Percentiles rank a stretch among this genome's conserved stretches.
phyloP scores from a whole-genome alignment of 2,329 filamentous ascomycete species.

The Aspergillus ruber region DNA sequence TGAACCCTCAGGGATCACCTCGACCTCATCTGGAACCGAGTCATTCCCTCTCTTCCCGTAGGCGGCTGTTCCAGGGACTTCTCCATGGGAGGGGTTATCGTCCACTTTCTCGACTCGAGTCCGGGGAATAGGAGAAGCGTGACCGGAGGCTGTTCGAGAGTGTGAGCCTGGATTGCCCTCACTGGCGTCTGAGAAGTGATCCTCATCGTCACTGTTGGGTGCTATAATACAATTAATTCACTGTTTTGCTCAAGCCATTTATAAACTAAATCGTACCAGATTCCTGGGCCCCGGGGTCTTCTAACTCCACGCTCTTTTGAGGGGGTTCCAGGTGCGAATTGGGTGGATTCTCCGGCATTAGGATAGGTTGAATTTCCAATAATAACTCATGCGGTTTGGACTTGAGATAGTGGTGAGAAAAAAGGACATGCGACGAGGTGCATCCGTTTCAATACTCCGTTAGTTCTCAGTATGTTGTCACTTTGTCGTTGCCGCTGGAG shows the following conservation, averaged over 20 bases:
- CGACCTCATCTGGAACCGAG: constrained; percentile 59
- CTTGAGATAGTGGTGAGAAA: constrained; percentile 6
- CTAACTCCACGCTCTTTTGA: constrained; percentile 48
- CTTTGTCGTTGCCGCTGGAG: constrained; percentile 12
- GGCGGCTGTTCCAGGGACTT: constrained; percentile 55
- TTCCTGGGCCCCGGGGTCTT: constrained; percentile 53
- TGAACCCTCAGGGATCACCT: constrained; percentile 47
- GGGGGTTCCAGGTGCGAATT: constrained; percentile 47
- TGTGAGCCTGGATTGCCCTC: constrained; percentile 44
- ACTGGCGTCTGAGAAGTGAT: constrained; percentile 61
- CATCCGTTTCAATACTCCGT: no score
- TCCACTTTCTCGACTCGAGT: constrained; percentile 61
- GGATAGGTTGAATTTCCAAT: constrained; percentile 9
- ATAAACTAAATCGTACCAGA: constrained; percentile 38
- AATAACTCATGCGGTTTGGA: constrained; percentile 18
- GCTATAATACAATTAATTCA: constrained; percentile 21
- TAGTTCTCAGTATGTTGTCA: neutral
- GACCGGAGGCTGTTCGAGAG: constrained; percentile 33
- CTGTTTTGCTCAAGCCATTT: neutral
- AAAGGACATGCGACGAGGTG: constrained; percentile 1
- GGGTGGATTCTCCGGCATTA: constrained; percentile 35
- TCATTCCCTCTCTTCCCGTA: constrained; percentile 54
- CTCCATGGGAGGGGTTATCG: constrained; percentile 52
- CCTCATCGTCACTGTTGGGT: constrained; percentile 50
- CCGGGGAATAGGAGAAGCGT: constrained; percentile 50